These are phyloP conservation scores for Erucastrum elatum DNA, from an alignment of 345 rosid genomes.

Conservation along the genomic window DNA sequence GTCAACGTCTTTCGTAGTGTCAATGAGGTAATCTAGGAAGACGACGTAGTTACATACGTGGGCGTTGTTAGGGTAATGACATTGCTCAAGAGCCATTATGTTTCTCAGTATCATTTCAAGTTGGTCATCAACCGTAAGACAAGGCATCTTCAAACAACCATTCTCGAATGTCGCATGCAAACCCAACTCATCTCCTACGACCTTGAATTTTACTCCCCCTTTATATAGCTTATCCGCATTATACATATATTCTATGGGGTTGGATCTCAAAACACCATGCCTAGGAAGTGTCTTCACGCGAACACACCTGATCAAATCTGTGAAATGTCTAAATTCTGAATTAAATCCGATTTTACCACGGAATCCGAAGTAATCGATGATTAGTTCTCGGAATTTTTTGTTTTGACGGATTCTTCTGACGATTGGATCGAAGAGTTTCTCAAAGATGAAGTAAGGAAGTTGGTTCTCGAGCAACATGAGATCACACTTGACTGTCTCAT, in stretches of 20 bases:
- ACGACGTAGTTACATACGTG: background rate
- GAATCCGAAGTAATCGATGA: no score
- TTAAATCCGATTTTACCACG: no score
- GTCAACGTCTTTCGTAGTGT: slow-evolving; percentile 8
- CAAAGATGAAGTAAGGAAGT: no score
- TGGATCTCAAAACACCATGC: background rate
- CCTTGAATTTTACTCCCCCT: background rate
- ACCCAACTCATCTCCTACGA: background rate
- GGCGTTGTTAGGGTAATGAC: background rate
- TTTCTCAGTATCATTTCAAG: background rate
- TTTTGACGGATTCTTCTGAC: no score
- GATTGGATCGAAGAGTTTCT: no score
- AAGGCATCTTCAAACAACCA: slow-evolving; percentile 8
- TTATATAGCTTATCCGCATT: background rate
- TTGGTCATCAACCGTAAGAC: background rate
- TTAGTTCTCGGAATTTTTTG: no score
- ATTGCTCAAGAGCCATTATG: slow-evolving; percentile 18
- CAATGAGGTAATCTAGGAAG: slow-evolving; percentile 7
- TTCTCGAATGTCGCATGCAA: background rate
- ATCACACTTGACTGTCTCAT: no score
- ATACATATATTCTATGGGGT: background rate
- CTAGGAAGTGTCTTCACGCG: background rate
- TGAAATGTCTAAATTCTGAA: no score
- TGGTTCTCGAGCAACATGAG: no score
- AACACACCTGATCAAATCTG: background rate